Percentiles rank a stretch among this genome's conserved stretches.
These are phyloP conservation scores for Dryas integrifolia DNA, from an alignment of 331 rosid genomes.

Conservation along the genomic window DNA sequence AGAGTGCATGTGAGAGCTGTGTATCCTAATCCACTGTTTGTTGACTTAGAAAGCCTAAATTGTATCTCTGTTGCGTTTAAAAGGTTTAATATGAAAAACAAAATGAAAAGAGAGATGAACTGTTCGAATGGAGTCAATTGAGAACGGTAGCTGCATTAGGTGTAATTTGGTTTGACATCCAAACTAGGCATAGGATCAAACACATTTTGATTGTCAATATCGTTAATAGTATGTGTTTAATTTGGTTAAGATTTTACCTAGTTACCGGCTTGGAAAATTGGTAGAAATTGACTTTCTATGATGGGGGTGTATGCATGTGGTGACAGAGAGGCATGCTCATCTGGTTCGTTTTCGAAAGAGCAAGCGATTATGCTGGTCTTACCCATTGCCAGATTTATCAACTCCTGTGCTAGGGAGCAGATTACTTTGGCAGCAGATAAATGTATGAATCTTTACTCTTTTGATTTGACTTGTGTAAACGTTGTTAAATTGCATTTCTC, in stretches of 20 bases:
- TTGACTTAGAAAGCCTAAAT: not conserved
- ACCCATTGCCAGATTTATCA: conserved; percentile 49
- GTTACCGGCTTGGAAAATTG: conserved; percentile 3
- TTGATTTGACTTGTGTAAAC: not conserved
- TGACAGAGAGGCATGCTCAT: conserved; percentile 72
- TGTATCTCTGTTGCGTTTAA: not conserved
- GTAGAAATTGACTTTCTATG: not conserved
- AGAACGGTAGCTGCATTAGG: no score
- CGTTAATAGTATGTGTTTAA: not conserved
- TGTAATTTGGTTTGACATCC: not conserved
- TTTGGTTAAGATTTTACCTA: not conserved
- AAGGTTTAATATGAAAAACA: not conserved
- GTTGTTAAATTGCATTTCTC: not conserved
- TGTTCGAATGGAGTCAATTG: not conserved
- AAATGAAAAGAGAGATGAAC: not conserved
- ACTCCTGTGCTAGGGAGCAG: conserved; percentile 62
- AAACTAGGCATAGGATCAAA: not conserved
- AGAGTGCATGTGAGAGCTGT: not conserved
- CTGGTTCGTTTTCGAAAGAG: conserved; percentile 44
- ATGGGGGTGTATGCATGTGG: conserved; percentile 14
- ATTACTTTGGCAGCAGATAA: conserved; percentile 79
- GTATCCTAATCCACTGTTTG: conserved; percentile 1
- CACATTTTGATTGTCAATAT: not conserved
- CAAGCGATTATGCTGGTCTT: conserved; percentile 51
- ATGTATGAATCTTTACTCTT: conserved; percentile 43